Conservation (phyloP, 129 eudicot species). For the Saposhnikovia divaricata region DNA sequence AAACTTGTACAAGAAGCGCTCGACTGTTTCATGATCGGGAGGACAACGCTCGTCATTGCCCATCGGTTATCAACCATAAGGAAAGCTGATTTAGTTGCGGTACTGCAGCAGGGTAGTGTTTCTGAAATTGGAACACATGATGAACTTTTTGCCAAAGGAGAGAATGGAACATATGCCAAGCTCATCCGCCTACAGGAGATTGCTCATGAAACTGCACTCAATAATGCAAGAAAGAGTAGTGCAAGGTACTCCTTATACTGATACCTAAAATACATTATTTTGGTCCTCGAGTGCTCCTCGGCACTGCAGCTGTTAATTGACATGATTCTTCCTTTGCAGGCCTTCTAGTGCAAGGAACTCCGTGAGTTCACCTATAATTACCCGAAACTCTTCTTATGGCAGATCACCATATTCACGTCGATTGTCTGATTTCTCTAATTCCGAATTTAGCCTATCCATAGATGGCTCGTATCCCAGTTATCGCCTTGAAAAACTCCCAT, state of each 20-base stretch:
- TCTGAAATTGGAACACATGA: conserved; percentile 85
- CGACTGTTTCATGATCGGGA: conserved; percentile 88
- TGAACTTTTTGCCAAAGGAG: conserved; percentile 79
- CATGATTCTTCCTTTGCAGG: conserved; percentile 39
- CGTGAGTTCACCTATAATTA: conserved; percentile 88
- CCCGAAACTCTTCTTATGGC: conserved; percentile 90
- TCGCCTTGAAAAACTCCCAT: conserved; percentile 67
- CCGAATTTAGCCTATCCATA: conserved; percentile 68
- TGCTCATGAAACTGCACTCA: conserved; percentile 81
- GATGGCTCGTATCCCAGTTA: conserved; percentile 63
- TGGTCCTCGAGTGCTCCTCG: background rate
- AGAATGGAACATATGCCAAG: conserved; percentile 79
- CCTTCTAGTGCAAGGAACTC: conserved; percentile 97
- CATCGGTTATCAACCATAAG: conserved; percentile 95
- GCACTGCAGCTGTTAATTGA: conserved; percentile 7
- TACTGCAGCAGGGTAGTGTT: conserved; percentile 86
- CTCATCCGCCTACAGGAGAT: conserved; percentile 89
- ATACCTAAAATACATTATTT: background rate
- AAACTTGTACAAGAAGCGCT: conserved; percentile 94
- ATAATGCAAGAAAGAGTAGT: conserved; percentile 83
- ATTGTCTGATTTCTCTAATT: conserved; percentile 85
- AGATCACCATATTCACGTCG: conserved; percentile 91
- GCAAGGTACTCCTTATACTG: conserved; percentile 47
- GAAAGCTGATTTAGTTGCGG: conserved; percentile 93
- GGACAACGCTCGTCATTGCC: conserved; percentile 94